phyloP scores from a whole-genome alignment of 139 green algal genomes.

The Pseudopediastrum boryanum region DNA sequence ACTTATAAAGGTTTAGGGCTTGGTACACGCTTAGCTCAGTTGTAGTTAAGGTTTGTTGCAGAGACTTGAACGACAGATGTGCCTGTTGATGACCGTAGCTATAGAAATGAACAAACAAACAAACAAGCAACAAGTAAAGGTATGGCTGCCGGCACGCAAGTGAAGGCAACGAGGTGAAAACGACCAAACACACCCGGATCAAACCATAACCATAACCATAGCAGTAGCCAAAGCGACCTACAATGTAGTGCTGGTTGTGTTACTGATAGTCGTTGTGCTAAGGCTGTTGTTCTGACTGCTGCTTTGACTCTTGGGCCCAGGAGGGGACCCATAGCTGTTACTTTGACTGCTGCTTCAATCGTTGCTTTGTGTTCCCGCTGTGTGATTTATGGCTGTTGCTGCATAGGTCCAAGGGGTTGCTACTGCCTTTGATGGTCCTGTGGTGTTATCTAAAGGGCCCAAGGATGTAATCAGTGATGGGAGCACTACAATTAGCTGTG shows the following conservation, averaged over 20 bases:
- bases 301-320: neutral
- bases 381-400: conserved; percentile 5
- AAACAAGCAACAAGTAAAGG: no score
- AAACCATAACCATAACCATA: no score
- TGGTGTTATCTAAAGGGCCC: conserved; percentile 58
- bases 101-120: no score
- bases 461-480: conserved; percentile 52
- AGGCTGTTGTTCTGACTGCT: neutral
- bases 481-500: conserved; percentile 18
- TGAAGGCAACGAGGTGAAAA: no score
- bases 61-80: no score
- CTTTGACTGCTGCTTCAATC: neutral
- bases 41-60: no score
- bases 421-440: conserved; percentile 45
- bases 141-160: no score
- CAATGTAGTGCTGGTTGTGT: neutral
- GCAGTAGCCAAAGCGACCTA: neutral
- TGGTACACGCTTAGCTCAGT: no score
- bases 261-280: neutral
- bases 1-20: no score
- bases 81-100: no score
- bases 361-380: neutral
- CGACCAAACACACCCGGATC: no score
- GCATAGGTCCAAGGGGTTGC: conserved; percentile 11
- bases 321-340: neutral